Base-by-base conservation (phyloP, 257 asterid genomes). In the Knoxia roxburghii region DNA sequence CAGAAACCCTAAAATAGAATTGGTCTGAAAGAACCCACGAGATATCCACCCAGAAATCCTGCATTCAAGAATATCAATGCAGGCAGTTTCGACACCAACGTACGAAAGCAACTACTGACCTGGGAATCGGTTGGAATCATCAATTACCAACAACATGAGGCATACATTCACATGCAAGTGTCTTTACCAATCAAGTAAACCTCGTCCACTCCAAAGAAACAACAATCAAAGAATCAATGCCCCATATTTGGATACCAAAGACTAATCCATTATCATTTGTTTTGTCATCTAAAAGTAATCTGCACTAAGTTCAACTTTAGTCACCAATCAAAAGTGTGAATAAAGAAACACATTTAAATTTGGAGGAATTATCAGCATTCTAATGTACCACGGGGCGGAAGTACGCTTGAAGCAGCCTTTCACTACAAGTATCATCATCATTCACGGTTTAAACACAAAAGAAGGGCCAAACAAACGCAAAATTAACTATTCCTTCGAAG, bases 401-500 rank as follows among this genome's bases (percentile, higher is more conserved):
- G 55, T 29, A 51, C 61, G 45, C 4, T 61, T 55, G 52, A 35
- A 69, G 41, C 57, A n/a, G n/a, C 56, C 48, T 48, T 43, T 32
- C 32, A 30, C 64, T 30, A 64, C 53, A 64, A 9, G 48, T 46
- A 72, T 32, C 45, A 13, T n/a, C n/a, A n/a, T n/a, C n/a, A n/a
- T n/a, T n/a, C n/a, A n/a, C 23, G 29, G 26, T 62, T 26, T 64
- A 17, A 53, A 53, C 45, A 63, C 59, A 64, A 50, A 0, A 53
- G 8, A 46, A 48, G 21, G 59, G 14, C 33, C 54, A 45, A 58
- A 3, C 20, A 48, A 4, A 37, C n/a, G 21, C 32, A 26, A 21
- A 40, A 32, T 9, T 24, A 45, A 49, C 76, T 70, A 70, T n/a
- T 76, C 80, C 68, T 76, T 76, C 14, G 77, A 67, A 56, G 80